Conservation (phyloP, 768 basidiomycete species). For the Phallus indusiatus region DNA sequence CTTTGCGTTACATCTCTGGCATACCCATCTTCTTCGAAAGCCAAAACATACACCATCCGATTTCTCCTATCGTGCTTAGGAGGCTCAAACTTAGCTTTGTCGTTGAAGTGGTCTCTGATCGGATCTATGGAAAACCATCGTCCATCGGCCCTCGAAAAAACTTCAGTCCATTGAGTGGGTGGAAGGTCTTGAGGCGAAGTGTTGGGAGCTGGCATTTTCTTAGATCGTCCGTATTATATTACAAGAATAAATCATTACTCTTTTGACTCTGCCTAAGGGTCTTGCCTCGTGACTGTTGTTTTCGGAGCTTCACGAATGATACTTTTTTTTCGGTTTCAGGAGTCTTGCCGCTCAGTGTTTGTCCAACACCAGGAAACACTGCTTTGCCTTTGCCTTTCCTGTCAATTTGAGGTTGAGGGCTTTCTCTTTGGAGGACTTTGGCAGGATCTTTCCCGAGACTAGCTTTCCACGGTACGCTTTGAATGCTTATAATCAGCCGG, state of each 20-base stretch:
- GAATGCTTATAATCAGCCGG: conserved; percentile 80
- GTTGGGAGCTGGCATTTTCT: not conserved
- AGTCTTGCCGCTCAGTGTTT: conserved; percentile 26
- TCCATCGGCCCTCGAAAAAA: conserved; percentile 85
- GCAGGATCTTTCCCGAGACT: conserved; percentile 45
- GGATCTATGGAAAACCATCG: conserved; percentile 94
- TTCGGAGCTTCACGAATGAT: conserved; percentile 50
- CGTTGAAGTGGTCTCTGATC: conserved; percentile 57
- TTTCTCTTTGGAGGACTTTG: conserved; percentile 25
- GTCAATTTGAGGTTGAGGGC: conserved; percentile 19
- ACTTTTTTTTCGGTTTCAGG: conserved; percentile 45
- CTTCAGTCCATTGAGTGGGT: conserved; percentile 95
- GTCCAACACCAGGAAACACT: conserved; percentile 29
- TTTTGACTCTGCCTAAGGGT: conserved; percentile 6
- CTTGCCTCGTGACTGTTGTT: conserved; percentile 15
- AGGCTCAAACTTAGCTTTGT: conserved; percentile 81
- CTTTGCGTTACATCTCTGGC: conserved; percentile 86
- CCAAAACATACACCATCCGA: conserved; percentile 87
- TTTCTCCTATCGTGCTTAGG: conserved; percentile 49
- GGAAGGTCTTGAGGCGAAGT: conserved; percentile 34
- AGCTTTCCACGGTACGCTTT: conserved; percentile 87
- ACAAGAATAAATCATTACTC: conserved; percentile 4
- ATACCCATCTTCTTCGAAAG: conserved; percentile 89
- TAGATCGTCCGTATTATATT: not conserved
- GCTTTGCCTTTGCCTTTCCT: conserved; percentile 27